These are phyloP conservation scores for Fusarium udum DNA, from an alignment of 2,329 filamentous ascomycete species.

Conservation along the genomic window DNA sequence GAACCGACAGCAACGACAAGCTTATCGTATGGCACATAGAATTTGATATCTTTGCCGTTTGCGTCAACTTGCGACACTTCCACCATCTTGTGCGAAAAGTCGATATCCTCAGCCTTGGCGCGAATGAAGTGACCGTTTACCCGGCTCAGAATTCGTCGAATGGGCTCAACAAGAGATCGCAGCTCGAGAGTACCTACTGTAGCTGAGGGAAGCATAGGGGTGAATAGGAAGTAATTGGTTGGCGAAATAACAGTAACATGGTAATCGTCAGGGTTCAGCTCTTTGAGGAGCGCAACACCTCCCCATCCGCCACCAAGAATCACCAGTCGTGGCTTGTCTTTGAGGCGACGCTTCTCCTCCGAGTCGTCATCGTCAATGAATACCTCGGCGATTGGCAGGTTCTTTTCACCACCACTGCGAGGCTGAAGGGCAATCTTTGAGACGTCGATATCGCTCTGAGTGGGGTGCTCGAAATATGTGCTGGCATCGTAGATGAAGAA, in stretches of 20 bases:
- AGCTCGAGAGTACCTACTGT: slow-evolving; percentile 95
- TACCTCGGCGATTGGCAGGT: slow-evolving; percentile 88
- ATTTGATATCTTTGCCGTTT: slow-evolving; percentile 77
- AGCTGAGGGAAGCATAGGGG: slow-evolving; percentile 95
- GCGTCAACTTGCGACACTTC: slow-evolving; percentile 81
- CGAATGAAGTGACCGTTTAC: slow-evolving; percentile 91
- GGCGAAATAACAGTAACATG: slow-evolving; percentile 96
- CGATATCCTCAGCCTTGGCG: slow-evolving; percentile 85
- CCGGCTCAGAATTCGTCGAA: slow-evolving; percentile 81
- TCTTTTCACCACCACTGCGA: slow-evolving; percentile 88
- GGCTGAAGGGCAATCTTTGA: slow-evolving; percentile 85
- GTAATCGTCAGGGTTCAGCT: slow-evolving; percentile 88
- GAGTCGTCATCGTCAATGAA: slow-evolving; percentile 90
- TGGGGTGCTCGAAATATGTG: slow-evolving; percentile 81
- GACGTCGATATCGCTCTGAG: slow-evolving; percentile 79
- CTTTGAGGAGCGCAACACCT: slow-evolving; percentile 89
- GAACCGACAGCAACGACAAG: slow-evolving; percentile 92
- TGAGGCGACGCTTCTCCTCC: slow-evolving; percentile 73
- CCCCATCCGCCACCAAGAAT: slow-evolving; percentile 96
- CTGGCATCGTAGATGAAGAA: slow-evolving; percentile 96
- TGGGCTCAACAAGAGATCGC: slow-evolving; percentile 90
- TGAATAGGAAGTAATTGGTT: slow-evolving; percentile 97
- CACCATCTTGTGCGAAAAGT: slow-evolving; percentile 90
- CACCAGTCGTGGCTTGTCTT: slow-evolving; percentile 91
- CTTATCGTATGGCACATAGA: slow-evolving; percentile 98